These are phyloP conservation scores for Daedaleopsis sinensis DNA, from an alignment of 768 basidiomycete genomes.

Conservation along the genomic window DNA sequence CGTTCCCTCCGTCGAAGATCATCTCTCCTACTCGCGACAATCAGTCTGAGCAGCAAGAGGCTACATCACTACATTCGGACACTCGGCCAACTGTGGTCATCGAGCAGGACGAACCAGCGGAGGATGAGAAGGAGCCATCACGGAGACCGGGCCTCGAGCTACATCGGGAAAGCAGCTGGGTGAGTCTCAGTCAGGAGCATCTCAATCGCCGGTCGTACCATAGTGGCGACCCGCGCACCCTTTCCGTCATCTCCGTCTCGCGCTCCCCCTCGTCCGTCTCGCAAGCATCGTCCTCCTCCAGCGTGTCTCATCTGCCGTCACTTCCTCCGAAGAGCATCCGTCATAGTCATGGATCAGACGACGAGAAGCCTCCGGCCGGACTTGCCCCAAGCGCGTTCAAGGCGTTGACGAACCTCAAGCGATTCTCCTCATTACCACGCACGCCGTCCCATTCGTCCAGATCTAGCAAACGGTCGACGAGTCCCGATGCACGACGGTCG, in stretches of 20 bases:
- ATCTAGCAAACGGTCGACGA: constrained; percentile 15
- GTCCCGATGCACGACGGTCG: constrained; percentile 19
- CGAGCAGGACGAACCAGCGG: constrained; percentile 13
- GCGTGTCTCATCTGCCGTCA: constrained; percentile 16
- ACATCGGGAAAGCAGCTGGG: constrained; percentile 33
- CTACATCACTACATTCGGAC: not conserved
- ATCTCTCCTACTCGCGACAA: constrained; percentile 9
- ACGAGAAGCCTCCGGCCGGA: constrained; percentile 9
- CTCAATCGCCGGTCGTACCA: constrained; percentile 21
- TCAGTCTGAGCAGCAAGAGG: constrained; percentile 14
- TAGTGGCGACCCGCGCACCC: constrained; percentile 16
- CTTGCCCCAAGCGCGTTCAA: constrained; percentile 22
- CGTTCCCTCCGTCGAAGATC: constrained; percentile 54
- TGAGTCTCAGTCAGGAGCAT: constrained; percentile 25
- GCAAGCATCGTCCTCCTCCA: constrained; percentile 12
- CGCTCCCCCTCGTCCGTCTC: constrained; percentile 15
- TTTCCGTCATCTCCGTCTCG: constrained; percentile 11
- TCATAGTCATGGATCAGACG: constrained; percentile 14
- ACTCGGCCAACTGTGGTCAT: constrained; percentile 14
- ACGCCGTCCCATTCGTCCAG: constrained; percentile 61
- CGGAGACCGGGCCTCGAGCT: constrained; percentile 22
- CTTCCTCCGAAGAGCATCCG: constrained; percentile 22
- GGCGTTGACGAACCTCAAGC: constrained; percentile 39
- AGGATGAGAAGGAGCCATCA: not conserved
- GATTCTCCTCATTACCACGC: constrained; percentile 62